Conservation (phyloP, 2,329 filamentous ascomycete species). For the Aurifilum marmelostoma region DNA sequence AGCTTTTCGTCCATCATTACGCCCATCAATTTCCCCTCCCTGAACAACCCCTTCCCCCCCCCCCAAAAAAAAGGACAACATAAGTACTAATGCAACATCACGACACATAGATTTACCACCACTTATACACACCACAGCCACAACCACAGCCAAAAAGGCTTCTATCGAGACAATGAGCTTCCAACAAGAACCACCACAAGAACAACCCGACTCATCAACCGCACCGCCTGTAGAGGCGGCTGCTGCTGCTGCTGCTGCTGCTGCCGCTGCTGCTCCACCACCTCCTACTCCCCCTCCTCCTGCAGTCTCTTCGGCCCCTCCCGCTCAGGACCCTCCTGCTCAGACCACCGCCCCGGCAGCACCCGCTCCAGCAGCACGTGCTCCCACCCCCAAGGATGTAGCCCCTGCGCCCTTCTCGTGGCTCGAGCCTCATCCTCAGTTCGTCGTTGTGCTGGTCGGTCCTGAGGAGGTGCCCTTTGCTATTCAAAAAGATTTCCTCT, state of each 20-base stretch:
- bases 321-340: not conserved
- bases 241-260: too few relatives aligned
- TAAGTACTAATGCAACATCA: not conserved
- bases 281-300: too few relatives aligned
- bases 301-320: constrained; percentile 1
- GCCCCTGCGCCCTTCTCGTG: constrained; percentile 22
- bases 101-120: not conserved
- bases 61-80: not conserved
- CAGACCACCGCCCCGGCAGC: not conserved
- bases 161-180: not conserved
- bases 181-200: not conserved
- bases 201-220: not conserved
- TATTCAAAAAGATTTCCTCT: constrained; percentile 62
- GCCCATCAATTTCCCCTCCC: not conserved
- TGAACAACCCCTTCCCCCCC: not conserved
- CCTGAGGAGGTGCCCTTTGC: constrained; percentile 57
- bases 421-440: constrained; percentile 55
- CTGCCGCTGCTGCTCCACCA: too few relatives aligned
- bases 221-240: not conserved
- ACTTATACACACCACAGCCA: not conserved
- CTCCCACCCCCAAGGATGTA: not conserved
- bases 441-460: constrained; percentile 59
- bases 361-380: not conserved
- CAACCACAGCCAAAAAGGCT: too few relatives aligned
- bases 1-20: not conserved